Conservation (phyloP, 2,329 filamentous ascomycete species). For the Botryotinia narcissicola region DNA sequence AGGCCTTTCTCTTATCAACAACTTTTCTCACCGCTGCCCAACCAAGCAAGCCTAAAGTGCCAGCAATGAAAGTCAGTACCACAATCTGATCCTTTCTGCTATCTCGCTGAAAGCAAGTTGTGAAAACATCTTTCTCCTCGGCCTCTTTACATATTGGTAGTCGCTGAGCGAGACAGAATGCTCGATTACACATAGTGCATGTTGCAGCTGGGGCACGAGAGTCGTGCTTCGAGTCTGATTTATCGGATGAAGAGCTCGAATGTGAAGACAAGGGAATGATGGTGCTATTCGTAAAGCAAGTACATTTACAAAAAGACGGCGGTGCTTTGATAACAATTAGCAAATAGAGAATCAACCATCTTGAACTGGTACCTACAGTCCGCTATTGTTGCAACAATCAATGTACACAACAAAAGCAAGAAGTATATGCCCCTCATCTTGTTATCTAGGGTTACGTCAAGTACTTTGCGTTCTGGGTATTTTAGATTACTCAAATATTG, state of each 20-base stretch:
- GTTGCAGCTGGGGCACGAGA: slow-evolving; percentile 42
- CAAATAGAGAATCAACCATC: not conserved
- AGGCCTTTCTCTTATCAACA: slow-evolving; percentile 43
- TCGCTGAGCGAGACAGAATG: slow-evolving; percentile 59
- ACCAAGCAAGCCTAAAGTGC: slow-evolving; percentile 56
- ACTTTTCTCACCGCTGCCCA: slow-evolving; percentile 57
- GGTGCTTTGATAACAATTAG: slow-evolving; percentile 47
- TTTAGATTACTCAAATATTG: not conserved
- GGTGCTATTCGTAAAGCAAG: slow-evolving; percentile 67
- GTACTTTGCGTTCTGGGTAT: not conserved
- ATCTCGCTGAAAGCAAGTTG: slow-evolving; percentile 65
- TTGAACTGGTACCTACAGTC: slow-evolving; percentile 30
- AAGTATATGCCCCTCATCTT: slow-evolving; percentile 15
- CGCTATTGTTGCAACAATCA: slow-evolving; percentile 33
- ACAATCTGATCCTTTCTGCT: slow-evolving; percentile 66
- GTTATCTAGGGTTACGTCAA: not conserved
- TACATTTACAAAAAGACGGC: slow-evolving; percentile 68
- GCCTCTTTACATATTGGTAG: slow-evolving; percentile 63
- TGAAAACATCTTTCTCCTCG: slow-evolving; percentile 59
- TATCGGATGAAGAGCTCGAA: slow-evolving; percentile 28
- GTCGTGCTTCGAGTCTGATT: slow-evolving; percentile 23
- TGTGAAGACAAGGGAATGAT: slow-evolving; percentile 55
- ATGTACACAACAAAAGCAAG: slow-evolving; percentile 18
- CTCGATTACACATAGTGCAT: slow-evolving; percentile 63
- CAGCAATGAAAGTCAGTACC: slow-evolving; percentile 62